phyloP scores from a whole-genome alignment of 208 protist genomes.

The Blastocrithidia nonstop region DNA sequence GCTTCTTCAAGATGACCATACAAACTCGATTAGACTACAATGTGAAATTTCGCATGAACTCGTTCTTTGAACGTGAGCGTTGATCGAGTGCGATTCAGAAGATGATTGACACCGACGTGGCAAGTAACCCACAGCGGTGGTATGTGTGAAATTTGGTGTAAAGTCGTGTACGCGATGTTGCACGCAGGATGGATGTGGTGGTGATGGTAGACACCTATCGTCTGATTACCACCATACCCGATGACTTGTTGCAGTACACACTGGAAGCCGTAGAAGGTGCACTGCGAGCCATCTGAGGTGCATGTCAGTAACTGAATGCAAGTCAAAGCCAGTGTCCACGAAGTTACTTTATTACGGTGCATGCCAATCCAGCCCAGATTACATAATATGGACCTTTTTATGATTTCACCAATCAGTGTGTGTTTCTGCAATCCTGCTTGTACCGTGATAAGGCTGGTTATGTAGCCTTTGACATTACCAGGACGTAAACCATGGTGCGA shows the following conservation, averaged over 20 bases:
- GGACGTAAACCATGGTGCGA: slow-evolving; percentile 31
- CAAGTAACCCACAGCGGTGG: slow-evolving; percentile 39
- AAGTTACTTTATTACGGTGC: slow-evolving; percentile 43
- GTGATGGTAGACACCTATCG: slow-evolving; percentile 35
- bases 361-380: slow-evolving; percentile 4
- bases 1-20: slow-evolving; percentile 58
- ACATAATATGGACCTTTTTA: slow-evolving; percentile 22
- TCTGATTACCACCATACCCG: slow-evolving; percentile 31
- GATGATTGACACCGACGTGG: slow-evolving; percentile 44
- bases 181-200: slow-evolving; percentile 29
- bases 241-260: slow-evolving; percentile 61
- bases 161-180: slow-evolving; percentile 23
- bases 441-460: slow-evolving; percentile 20
- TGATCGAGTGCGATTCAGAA: slow-evolving; percentile 54
- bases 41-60: slow-evolving; percentile 55
- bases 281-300: slow-evolving; percentile 38
- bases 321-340: slow-evolving; percentile 15
- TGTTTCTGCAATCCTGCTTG: slow-evolving; percentile 41
- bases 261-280: slow-evolving; percentile 59
- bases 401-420: slow-evolving; percentile 38
- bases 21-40: slow-evolving; percentile 20
- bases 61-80: slow-evolving; percentile 41
- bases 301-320: slow-evolving; percentile 21
- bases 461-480: slow-evolving; percentile 39
- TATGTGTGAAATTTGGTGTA: slow-evolving; percentile 28